Evolutionary conservation across 192 early-diverging fungal genomes (phyloP), one percentile per base, ranked within the genome.

Genomic region (Coemansia sp.): DNA sequence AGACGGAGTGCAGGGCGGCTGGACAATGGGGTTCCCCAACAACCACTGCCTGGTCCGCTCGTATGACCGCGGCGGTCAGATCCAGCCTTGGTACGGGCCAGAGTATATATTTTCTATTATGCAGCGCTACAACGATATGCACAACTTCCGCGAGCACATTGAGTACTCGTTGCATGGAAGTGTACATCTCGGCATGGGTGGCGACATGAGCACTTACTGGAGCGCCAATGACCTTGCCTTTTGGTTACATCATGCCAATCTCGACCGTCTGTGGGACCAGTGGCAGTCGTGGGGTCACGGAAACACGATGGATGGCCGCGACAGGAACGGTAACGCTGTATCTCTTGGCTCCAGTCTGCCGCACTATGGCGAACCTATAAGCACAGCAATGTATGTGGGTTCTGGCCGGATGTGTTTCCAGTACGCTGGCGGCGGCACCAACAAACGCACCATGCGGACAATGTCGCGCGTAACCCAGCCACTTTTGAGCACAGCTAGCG

Each of bases 191-290:
- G 65, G 77, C 17, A 66, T 83, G 12, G 77, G 82, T 26, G 80
- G 77, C 34, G 84, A 84, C 58, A 80, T 82, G 82, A 68, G 57
- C 17, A 68, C 70, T n/a, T 70, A 72, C 51, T 84, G 69, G 65
- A 78, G 83, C 53, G 54, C 82, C 56, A 82, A 81, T 46, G 87
- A 89, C 65, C 82, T 84, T 60, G 60, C 79, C 53, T 89, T 89
- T 60, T 85, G 74, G 59, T 62, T 89, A 14, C 86, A 89, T 69
- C 87, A 89, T 59, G 84, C 84, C 60, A 84, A 81, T 62, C 70
- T 87, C 11, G 87, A 85, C 69, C 73, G 76, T 26, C 64, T 87
- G 22, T 87, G 85, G 84, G 64, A 60, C 50, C 55, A 69, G 62
- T 86, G 84, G 83, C 86, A 87, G 71, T 64, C 62, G 53, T 72